Conservation (phyloP, 2,329 filamentous ascomycete genomes). For the Aspergillus fischeri region DNA sequence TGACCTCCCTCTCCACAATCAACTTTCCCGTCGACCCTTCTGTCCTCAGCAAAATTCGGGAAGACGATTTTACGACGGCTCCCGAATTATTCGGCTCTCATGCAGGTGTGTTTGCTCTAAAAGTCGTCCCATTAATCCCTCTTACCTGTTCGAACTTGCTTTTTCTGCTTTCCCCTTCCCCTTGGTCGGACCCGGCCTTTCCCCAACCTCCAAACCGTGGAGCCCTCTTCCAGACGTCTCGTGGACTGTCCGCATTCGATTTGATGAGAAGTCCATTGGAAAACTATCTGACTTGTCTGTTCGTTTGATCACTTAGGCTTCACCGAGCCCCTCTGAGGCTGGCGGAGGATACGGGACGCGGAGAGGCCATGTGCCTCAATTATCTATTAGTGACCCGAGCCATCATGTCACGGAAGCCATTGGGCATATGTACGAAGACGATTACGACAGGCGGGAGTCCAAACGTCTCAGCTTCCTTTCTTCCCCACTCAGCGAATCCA, state of each 20-base stretch:
- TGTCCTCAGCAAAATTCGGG: constrained; percentile 24
- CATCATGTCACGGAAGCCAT: constrained; percentile 95
- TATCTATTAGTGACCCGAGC: constrained; percentile 78
- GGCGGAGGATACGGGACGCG: constrained; percentile 48
- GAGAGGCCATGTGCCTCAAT: constrained; percentile 56
- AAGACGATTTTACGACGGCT: constrained; percentile 17
- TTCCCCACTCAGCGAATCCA: constrained; percentile 43
- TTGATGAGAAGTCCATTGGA: not conserved
- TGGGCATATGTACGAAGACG: constrained; percentile 81
- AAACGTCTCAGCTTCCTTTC: constrained; percentile 73
- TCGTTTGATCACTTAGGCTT: constrained; percentile 31
- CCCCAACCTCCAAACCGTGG: not conserved
- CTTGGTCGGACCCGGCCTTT: not conserved
- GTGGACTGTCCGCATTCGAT: not conserved
- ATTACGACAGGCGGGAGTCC: constrained; percentile 57
- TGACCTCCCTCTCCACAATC: constrained; percentile 28
- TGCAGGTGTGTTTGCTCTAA: constrained; percentile 32
- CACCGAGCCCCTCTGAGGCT: constrained; percentile 38
- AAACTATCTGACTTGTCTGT: constrained; percentile 5
- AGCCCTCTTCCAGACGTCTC: not conserved
- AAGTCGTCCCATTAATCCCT: constrained; percentile 2
- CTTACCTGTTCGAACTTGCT: constrained; percentile 2
- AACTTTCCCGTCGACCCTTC: constrained; percentile 19
- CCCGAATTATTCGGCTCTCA: constrained; percentile 29
- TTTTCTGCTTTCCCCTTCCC: constrained; percentile 2